Base-by-base conservation (phyloP, 1,139 yeast species). In the Candida sanyaensis region DNA sequence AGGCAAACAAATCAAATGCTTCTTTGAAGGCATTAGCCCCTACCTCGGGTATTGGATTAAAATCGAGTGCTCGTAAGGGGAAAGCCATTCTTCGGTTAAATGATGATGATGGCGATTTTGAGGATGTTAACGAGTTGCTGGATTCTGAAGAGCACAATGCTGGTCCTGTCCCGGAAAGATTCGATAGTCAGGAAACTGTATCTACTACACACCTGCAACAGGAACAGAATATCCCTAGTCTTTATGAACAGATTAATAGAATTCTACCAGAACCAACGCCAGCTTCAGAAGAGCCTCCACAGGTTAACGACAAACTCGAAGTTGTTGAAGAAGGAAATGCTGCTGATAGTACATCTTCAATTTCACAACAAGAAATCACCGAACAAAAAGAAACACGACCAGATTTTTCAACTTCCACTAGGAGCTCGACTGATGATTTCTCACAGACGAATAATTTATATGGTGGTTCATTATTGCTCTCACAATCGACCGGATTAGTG, bases 401-500 rank as follows among this genome's bases (percentile, higher is more conserved):
- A 17, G 46, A 47, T 13, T 39, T 46, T 8, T 37, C 30, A 4
- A 26, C 47, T 3, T 56, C 59, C 10, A 47, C 48, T 6, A 53
- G 54, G 42, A 63, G 66, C 47, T 68, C 73, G 0, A 56, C 64
- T 1, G 73, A 68, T 12, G 74, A 69, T 36, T 58, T 69, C 30
- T 51, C 55, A 8, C 57, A 55, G 17, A 56, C 67, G 4, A 64
- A 61, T 41, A 72, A 72, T 51, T 48, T 73, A 44, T 75, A 75
- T 50, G 78, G 79, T 2, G 79, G 78, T 2, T 73, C 78, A 5
- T 55, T 75, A 32, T 63, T 74, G 41, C 57, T 75, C 10, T 75
- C 79, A 0, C 80, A 75, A 52, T 72, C 78, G 1, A 75, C 80
- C 0, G 80, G 80, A 1, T 56, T 73, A 46, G 68, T 71, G 3